Evolutionary conservation across 805 yeast genomes (phyloP).

Genomic region (Pichia sporocuriosa): DNA sequence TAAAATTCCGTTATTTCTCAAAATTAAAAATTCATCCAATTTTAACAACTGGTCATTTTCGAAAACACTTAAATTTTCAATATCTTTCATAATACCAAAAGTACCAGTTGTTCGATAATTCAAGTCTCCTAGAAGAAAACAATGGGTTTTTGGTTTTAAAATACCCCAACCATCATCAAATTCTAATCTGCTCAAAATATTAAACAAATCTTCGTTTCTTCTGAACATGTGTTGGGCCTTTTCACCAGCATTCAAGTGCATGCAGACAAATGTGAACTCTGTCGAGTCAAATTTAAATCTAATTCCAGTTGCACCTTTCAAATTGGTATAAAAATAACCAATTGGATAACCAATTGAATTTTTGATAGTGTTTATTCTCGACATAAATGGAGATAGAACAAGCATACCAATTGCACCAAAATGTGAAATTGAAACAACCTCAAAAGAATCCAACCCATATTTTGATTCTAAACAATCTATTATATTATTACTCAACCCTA

Average conservation of each 20-base stretch:
- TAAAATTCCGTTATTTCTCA: conserved; percentile 36
- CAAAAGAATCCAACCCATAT: conserved; percentile 33
- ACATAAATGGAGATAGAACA: conserved; percentile 37
- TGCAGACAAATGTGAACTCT: conserved; percentile 54
- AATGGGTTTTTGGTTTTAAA: conserved; percentile 47
- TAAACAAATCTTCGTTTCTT: conserved; percentile 48
- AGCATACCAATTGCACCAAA: conserved; percentile 55
- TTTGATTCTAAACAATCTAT: conserved; percentile 30
- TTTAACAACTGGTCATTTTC: conserved; percentile 5
- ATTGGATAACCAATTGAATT: conserved; percentile 34
- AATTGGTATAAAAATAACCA: conserved; percentile 54
- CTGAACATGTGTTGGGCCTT: conserved; percentile 41
- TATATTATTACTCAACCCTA: conserved; percentile 31
- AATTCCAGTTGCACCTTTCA: conserved; percentile 71
- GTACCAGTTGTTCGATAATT: conserved; percentile 57
- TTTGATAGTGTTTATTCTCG: conserved; percentile 19
- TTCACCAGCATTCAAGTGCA: conserved; percentile 77
- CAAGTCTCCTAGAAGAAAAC: conserved; percentile 78
- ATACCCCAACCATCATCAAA: conserved; percentile 53
- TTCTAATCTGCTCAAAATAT: conserved; percentile 46
- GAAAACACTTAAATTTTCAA: not conserved
- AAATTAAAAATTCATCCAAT: conserved; percentile 45
- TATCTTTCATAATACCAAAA: not conserved
- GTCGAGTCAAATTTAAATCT: conserved; percentile 35
- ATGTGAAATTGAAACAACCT: conserved; percentile 37